Evolutionary conservation across 805 yeast genomes (phyloP).

Genomic region (Blastobotrys terrestris): DNA sequence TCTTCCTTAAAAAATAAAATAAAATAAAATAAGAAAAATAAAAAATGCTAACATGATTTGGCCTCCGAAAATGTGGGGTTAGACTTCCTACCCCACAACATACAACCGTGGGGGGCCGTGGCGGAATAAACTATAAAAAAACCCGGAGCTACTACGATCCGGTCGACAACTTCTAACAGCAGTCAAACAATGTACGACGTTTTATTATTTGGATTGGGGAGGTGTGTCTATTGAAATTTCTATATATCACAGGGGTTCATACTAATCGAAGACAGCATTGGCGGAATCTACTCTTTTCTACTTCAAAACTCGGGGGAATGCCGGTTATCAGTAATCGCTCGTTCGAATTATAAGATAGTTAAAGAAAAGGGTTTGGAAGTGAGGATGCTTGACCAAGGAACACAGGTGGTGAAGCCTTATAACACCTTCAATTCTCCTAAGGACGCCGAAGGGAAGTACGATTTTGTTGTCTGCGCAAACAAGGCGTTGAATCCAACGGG

Average conservation of each 20-base stretch:
- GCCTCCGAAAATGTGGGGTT: not conserved
- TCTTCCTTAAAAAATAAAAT: no score
- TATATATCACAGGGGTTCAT: not conserved
- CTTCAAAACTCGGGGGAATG: slow-evolving; percentile 8
- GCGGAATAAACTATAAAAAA: not conserved
- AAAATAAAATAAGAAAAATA: no score
- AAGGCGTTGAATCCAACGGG: slow-evolving; percentile 16
- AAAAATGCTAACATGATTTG: no score
- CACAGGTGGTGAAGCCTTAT: slow-evolving; percentile 7
- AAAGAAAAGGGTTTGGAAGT: slow-evolving; percentile 13
- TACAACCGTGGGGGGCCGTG: not conserved
- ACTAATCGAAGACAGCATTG: slow-evolving; percentile 6
- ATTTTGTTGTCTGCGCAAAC: slow-evolving; percentile 14
- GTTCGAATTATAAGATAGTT: slow-evolving; percentile 14
- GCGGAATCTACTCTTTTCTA: slow-evolving; percentile 13
- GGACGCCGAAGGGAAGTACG: slow-evolving; percentile 4
- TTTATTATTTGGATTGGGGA: not conserved
- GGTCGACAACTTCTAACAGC: no score
- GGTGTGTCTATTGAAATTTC: not conserved
- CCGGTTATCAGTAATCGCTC: slow-evolving; percentile 12
- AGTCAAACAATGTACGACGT: not conserved
- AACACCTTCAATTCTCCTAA: slow-evolving; percentile 8
- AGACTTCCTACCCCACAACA: not conserved
- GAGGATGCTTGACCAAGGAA: slow-evolving; percentile 8
- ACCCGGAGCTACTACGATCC: not conserved